Conservation (phyloP, 805 yeast species). For the Grigorovia jiainica region DNA sequence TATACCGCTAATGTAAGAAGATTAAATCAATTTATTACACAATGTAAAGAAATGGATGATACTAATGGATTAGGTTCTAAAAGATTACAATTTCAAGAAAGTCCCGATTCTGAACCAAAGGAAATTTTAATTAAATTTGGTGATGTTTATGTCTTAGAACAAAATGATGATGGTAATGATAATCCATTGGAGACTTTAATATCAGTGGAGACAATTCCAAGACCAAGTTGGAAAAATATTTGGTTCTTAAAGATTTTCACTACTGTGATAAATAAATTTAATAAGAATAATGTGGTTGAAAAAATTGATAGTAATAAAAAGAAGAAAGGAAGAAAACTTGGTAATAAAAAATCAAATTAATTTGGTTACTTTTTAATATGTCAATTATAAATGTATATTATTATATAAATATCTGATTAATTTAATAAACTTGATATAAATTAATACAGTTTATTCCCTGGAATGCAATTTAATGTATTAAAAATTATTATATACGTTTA, state of each 20-base stretch:
- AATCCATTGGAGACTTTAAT: slow-evolving; percentile 32
- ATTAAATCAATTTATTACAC: slow-evolving; percentile 40
- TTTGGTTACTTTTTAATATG: no score
- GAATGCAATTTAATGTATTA: no score
- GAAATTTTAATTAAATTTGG: slow-evolving; percentile 46
- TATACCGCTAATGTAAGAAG: slow-evolving; percentile 49
- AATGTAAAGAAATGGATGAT: slow-evolving; percentile 48
- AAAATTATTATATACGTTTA: no score
- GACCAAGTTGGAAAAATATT: slow-evolving; percentile 30
- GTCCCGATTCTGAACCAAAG: slow-evolving; percentile 39
- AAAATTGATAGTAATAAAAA: no score
- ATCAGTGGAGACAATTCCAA: slow-evolving; percentile 38
- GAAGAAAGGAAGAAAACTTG: no score
- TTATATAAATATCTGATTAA: no score
- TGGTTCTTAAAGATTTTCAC: not conserved
- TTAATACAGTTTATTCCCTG: no score
- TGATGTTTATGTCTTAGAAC: slow-evolving; percentile 48
- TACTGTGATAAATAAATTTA: no score
- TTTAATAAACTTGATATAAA: no score
- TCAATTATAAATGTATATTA: no score
- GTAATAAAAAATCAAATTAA: no score
- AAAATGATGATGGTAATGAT: slow-evolving; percentile 10
- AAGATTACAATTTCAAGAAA: slow-evolving; percentile 33
- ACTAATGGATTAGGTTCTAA: slow-evolving; percentile 43
- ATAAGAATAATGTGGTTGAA: no score